Evolutionary conservation across 192 early-diverging fungal species (phyloP).

Genomic region (Coemansia sp.): DNA sequence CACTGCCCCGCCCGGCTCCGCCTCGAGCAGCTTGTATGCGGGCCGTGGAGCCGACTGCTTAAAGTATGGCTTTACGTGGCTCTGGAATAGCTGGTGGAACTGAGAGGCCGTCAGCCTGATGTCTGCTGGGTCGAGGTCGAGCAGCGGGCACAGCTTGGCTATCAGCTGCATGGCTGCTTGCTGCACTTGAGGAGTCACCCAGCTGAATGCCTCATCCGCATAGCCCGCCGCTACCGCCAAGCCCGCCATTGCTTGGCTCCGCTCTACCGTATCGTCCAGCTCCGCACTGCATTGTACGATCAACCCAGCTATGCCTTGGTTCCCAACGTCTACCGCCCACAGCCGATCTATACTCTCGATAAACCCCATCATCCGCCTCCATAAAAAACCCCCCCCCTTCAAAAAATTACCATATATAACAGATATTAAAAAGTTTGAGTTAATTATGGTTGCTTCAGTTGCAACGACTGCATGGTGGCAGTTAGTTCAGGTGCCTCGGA

Average conservation of each 20-base stretch:
- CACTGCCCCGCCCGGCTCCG: constrained; percentile 5
- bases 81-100: constrained; percentile 14
- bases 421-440: background rate
- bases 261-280: background rate
- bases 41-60: background rate
- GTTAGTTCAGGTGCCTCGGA: constrained; percentile 2
- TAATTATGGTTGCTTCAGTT: constrained; percentile 8
- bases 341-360: background rate
- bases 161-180: constrained; percentile 17
- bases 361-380: constrained; percentile 7
- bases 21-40: background rate
- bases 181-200: constrained; percentile 4
- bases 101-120: background rate
- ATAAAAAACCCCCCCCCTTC: background rate
- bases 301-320: background rate
- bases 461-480: constrained; percentile 17
- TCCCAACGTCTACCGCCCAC: background rate
- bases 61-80: constrained; percentile 37
- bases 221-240: constrained; percentile 31
- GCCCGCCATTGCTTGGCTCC: constrained; percentile 10
- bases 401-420: constrained; percentile 1
- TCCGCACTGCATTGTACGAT: background rate
- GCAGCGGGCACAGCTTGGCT: constrained; percentile 1
- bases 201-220: constrained; percentile 14
- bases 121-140: background rate